phyloP scores from a whole-genome alignment of 2,329 filamentous ascomycete species.

The Aciculosporium take region DNA sequence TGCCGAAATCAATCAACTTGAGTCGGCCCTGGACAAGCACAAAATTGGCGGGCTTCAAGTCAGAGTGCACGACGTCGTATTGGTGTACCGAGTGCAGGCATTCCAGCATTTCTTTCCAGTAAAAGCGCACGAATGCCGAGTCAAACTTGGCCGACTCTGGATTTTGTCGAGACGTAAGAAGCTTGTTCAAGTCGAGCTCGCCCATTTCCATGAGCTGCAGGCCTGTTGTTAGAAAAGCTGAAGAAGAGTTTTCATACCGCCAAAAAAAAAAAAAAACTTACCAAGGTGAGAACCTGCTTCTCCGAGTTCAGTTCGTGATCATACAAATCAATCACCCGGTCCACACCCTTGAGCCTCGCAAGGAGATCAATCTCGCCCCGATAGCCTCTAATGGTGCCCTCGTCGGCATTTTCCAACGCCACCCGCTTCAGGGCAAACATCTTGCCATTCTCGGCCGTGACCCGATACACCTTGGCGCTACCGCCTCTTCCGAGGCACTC shows the following conservation, averaged over 20 bases:
- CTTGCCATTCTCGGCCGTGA: constrained; percentile 93
- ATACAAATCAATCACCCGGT: constrained; percentile 78
- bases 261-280: constrained; percentile 29
- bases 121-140: constrained; percentile 82
- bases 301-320: constrained; percentile 91
- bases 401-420: constrained; percentile 78
- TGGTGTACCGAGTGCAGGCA: constrained; percentile 83
- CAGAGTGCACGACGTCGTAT: constrained; percentile 87
- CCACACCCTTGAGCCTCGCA: constrained; percentile 65
- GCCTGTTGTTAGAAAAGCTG: background rate
- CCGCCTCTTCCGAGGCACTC: constrained; percentile 87
- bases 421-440: constrained; percentile 91
- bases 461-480: constrained; percentile 86
- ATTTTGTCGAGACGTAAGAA: constrained; percentile 61
- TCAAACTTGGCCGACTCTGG: constrained; percentile 66
- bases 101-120: constrained; percentile 99
- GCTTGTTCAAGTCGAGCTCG: constrained; percentile 79
- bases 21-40: constrained; percentile 78
- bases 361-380: constrained; percentile 92
- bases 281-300: constrained; percentile 75
- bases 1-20: constrained; percentile 97
- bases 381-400: constrained; percentile 68
- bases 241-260: background rate
- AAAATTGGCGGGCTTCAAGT: constrained; percentile 95
- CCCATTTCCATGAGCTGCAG: constrained; percentile 86